phyloP scores from a whole-genome alignment of 139 green algal genomes.

The Closterium sp. region DNA sequence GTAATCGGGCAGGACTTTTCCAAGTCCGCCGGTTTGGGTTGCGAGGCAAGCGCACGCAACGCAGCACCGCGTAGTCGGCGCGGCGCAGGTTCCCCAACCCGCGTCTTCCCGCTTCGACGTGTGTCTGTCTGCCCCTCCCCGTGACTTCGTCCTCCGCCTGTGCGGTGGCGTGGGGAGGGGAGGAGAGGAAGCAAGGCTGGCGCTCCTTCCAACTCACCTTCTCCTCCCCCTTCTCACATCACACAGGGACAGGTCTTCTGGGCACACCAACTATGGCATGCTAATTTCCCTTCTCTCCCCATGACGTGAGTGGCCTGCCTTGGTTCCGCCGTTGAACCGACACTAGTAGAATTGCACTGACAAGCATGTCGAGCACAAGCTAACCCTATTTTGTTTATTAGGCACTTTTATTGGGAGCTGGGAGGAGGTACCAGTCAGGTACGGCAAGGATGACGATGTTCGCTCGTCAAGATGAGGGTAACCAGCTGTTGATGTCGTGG shows the following conservation, averaged over 20 bases:
- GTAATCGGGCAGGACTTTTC: neutral
- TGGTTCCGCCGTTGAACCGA: neutral
- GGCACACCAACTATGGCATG: neutral
- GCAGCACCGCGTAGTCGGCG: neutral
- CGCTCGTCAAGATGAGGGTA: neutral
- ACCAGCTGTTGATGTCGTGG: neutral
- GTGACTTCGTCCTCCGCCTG: neutral
- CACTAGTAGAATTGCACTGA: neutral
- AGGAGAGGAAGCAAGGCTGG: too few relatives aligned
- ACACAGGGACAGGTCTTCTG: too few relatives aligned
- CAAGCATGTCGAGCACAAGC: neutral
- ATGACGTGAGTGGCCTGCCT: neutral
- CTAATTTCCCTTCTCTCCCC: neutral
- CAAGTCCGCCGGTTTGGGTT: neutral
- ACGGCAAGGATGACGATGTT: neutral
- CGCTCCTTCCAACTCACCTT: neutral
- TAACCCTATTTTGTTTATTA: neutral
- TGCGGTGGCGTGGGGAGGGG: too few relatives aligned
- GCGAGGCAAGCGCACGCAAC: neutral
- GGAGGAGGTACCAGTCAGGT: neutral
- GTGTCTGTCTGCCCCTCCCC: neutral
- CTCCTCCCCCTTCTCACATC: neutral
- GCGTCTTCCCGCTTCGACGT: neutral
- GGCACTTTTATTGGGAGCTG: too few relatives aligned
- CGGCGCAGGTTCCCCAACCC: neutral